phyloP scores from a whole-genome alignment of 2,329 filamentous ascomycete species.

The Phialophora expanda region DNA sequence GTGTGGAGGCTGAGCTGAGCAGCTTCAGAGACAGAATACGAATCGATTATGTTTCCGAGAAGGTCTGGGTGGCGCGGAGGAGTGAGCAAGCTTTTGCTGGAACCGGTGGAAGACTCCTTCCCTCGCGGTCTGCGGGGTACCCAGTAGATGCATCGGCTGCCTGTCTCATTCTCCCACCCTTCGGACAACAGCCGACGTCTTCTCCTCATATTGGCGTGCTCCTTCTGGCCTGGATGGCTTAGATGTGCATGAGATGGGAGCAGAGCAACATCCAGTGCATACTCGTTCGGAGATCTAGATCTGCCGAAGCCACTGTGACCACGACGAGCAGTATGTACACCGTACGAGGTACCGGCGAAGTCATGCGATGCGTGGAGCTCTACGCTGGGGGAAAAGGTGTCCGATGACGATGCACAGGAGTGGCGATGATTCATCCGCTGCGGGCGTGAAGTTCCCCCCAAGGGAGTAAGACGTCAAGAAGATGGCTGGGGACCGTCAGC shows the following conservation, averaged over 20 bases:
- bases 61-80: not conserved
- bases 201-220: not conserved
- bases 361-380: not conserved
- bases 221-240: too few relatives aligned
- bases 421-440: conserved; percentile 25
- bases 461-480: not conserved
- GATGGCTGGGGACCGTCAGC: conserved; percentile 21
- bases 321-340: too few relatives aligned
- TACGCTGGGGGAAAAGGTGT: not conserved
- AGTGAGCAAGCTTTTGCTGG: not conserved
- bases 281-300: conserved; percentile 2
- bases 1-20: conserved; percentile 28
- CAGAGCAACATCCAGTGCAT: too few relatives aligned
- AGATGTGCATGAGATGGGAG: not conserved
- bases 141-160: not conserved
- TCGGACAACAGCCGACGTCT: not conserved
- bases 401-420: conserved; percentile 2
- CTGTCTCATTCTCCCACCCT: not conserved
- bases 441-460: conserved; percentile 11
- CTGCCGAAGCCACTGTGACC: conserved; percentile 12
- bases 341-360: too few relatives aligned
- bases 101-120: not conserved
- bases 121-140: not conserved
- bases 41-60: conserved; percentile 6
- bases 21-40: conserved; percentile 12